phyloP scores from a whole-genome alignment of 2,329 filamentous ascomycete genomes.

The Colletotrichum sp. region DNA sequence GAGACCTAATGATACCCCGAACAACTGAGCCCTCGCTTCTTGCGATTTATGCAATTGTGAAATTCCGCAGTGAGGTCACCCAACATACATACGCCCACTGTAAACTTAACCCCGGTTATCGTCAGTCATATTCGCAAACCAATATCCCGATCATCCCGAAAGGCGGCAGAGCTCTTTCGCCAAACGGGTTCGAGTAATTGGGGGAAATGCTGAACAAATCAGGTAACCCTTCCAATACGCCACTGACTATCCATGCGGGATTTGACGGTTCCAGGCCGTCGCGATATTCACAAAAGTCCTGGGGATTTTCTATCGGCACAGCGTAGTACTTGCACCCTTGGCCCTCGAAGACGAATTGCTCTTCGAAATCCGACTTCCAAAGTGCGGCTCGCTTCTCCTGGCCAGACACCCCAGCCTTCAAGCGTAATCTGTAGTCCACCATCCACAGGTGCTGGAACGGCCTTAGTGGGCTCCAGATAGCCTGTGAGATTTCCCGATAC shows the following conservation, averaged over 20 bases:
- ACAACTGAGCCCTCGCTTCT: neutral
- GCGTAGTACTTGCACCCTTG: neutral
- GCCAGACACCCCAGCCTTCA: neutral
- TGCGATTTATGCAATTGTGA: neutral
- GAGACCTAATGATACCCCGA: neutral
- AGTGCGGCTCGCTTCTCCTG: neutral
- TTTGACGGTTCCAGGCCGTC: neutral
- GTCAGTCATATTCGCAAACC: neutral
- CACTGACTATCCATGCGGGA: rapidly evolving
- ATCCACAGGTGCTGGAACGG: neutral
- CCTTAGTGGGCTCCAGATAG: neutral
- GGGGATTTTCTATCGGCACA: neutral
- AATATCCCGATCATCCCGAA: rapidly evolving
- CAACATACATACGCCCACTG: neutral
- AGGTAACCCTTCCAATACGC: neutral
- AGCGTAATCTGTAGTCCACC: neutral
- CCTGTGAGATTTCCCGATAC: rapidly evolving
- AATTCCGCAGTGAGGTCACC: neutral
- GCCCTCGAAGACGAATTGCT: neutral
- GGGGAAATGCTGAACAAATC: too few relatives aligned
- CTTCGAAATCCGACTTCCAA: neutral
- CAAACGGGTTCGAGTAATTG: too few relatives aligned
- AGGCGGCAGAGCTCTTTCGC: neutral
- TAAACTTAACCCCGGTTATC: neutral
- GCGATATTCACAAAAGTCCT: neutral